These are phyloP conservation scores for Pelargonium citronellum DNA, from an alignment of 441 rosid species.

Conservation along the genomic window DNA sequence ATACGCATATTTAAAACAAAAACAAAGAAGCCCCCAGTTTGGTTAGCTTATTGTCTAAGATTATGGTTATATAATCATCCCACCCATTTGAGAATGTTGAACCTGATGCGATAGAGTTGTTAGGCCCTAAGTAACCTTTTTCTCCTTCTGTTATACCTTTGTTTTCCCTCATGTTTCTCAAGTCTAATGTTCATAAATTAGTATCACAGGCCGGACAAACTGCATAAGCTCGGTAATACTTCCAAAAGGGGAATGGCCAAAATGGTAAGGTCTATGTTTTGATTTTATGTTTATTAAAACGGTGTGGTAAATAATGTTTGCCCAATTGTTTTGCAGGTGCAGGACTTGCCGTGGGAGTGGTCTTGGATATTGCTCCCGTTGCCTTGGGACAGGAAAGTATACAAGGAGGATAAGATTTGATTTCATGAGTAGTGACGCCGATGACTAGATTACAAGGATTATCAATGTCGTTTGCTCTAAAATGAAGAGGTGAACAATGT, in stretches of 20 bases:
- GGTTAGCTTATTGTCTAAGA: too few relatives aligned
- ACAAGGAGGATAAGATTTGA: constrained; percentile 64
- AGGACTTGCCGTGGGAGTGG: constrained; percentile 74
- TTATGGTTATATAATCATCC: neutral
- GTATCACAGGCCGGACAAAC: constrained; percentile 56
- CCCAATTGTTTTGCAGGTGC: constrained; percentile 47
- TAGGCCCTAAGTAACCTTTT: neutral
- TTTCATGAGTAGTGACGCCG: constrained; percentile 42
- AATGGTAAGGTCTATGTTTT: constrained; percentile 45
- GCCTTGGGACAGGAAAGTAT: constrained; percentile 70
- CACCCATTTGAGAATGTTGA: neutral
- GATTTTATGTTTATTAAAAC: neutral
- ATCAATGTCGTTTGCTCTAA: neutral
- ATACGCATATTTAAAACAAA: neutral
- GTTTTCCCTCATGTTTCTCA: neutral
- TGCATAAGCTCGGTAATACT: constrained; percentile 45
- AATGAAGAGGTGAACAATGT: neutral
- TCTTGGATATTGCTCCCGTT: constrained; percentile 54
- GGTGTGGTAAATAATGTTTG: neutral
- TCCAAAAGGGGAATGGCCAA: constrained; percentile 82
- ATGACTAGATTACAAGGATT: constrained; percentile 3
- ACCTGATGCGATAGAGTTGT: neutral
- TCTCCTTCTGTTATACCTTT: neutral
- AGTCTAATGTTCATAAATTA: neutral
- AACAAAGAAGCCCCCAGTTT: too few relatives aligned